Percentiles rank a stretch among this genome's conserved stretches.
These are phyloP conservation scores for Cytospora mali DNA, from an alignment of 2,329 filamentous ascomycete genomes.

Conservation along the genomic window DNA sequence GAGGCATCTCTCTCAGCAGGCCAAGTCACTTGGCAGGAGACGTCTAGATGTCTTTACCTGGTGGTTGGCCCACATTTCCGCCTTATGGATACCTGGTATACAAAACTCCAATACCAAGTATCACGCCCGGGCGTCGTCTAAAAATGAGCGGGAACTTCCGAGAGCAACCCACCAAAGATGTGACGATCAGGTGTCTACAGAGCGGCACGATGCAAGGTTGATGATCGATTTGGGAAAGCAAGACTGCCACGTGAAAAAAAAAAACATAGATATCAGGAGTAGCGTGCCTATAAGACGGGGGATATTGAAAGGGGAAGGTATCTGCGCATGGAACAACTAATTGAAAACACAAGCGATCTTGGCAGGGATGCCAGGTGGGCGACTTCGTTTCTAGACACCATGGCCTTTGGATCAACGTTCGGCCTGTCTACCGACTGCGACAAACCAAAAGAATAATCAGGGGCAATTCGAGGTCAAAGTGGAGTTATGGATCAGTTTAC, in stretches of 20 bases:
- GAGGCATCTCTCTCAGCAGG: background rate
- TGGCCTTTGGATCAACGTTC: too few species aligned
- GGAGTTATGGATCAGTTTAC: too few species aligned
- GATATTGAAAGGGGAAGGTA: background rate
- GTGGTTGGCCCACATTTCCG: background rate
- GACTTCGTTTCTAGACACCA: too few species aligned
- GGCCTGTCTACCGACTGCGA: too few species aligned
- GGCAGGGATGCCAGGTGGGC: too few species aligned
- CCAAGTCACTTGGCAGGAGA: constrained; percentile 19
- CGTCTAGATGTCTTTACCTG: constrained; percentile 11
- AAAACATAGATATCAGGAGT: background rate
- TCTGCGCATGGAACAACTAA: background rate
- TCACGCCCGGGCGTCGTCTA: background rate
- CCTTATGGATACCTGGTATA: background rate
- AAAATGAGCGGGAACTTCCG: background rate
- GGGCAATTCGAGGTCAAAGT: too few species aligned
- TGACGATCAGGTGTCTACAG: background rate
- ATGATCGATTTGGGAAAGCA: background rate
- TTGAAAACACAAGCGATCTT: too few species aligned
- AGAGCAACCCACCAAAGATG: background rate
- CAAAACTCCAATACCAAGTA: background rate
- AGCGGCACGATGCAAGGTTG: background rate
- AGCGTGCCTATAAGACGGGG: background rate
- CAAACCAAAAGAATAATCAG: too few species aligned
- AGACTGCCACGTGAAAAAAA: background rate